Evolutionary conservation across 2,329 filamentous ascomycete genomes (phyloP), one percentile per base, ranked within the genome.

Genomic region (Phaeosphaeriaceae sp.): DNA sequence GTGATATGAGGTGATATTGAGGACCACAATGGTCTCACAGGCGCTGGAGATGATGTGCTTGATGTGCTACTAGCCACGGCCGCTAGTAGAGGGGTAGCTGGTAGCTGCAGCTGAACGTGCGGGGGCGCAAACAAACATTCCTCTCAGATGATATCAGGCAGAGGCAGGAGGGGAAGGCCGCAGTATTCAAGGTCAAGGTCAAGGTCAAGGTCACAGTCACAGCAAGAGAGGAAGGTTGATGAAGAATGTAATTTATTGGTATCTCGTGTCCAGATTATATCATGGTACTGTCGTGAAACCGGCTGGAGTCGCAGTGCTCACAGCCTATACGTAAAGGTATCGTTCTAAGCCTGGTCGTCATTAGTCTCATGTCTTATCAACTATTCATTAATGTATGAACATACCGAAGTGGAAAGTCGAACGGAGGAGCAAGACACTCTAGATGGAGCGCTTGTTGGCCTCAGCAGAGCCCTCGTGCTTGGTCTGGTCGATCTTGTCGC

Each of bases 401-500:
- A 48, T 66, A 66, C 63, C 63, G 57, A 66, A 62, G 59, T 31
- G 52, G 61, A 62, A 54, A 57, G 52, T 64, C 59, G 62, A 65
- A 62, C 46, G 33, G 51, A 56, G 56, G 60, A 56, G 53, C 31
- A 36, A 53, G 20, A 44, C 41, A 20, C 41, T 54, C 51, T 70
- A 72, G 63, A 72, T 52, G 53, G 67, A 69, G 63, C 75, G 75
- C 80, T 83, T 83, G 81, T 83, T 80, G 75, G 79, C 80, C 72
- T 80, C 76, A 66, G 79, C 80, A 66, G 79, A 73, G 63, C 71
- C 71, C 65, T 86, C 79, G 78, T 86, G 83, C 74, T 80, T 79
- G 63, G 66, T 57, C 80, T 86, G 79, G 62, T 85, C 79, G 42
- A 82, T 47, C 82, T 86, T 86, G 80, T 86, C 83, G 59, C 67